Evolutionary conservation across 148 eudicot genomes (phyloP).

Genomic region (Rhododendron mucronatum): DNA sequence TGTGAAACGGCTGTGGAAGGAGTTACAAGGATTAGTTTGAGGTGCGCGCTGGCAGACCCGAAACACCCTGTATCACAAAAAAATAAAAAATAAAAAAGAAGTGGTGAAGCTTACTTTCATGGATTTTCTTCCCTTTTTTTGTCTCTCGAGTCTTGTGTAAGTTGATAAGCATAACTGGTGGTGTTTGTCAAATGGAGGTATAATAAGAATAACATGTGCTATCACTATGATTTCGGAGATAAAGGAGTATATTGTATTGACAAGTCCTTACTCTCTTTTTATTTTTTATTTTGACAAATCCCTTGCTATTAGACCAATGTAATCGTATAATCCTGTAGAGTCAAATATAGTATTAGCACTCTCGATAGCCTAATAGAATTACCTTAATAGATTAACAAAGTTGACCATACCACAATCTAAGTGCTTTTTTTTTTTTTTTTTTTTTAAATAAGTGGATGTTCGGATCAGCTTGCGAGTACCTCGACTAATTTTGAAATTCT

Average conservation of each 20-base stretch:
- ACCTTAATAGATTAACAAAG: background rate
- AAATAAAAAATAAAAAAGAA: too few species aligned
- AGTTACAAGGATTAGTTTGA: too few species aligned
- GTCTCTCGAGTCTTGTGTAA: background rate
- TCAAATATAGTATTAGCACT: background rate
- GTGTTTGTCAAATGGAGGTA: background rate
- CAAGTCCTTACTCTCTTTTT: background rate
- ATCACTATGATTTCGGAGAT: background rate
- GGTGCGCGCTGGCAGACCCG: too few species aligned
- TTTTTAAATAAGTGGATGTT: too few species aligned
- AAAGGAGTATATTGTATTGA: background rate
- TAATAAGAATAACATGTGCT: background rate
- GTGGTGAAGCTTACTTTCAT: background rate
- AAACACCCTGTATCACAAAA: too few species aligned
- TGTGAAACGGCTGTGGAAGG: too few species aligned
- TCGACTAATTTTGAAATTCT: too few species aligned
- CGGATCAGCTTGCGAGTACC: too few species aligned
- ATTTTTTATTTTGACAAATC: background rate
- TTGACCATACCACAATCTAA: background rate
- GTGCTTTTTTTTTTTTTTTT: background rate
- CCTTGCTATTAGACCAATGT: background rate
- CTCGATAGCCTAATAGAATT: background rate
- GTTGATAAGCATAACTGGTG: background rate
- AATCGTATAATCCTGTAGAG: background rate
- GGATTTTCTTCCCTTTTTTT: background rate